Base-by-base conservation (phyloP, 805 yeast genomes). In the Pichia californica region DNA sequence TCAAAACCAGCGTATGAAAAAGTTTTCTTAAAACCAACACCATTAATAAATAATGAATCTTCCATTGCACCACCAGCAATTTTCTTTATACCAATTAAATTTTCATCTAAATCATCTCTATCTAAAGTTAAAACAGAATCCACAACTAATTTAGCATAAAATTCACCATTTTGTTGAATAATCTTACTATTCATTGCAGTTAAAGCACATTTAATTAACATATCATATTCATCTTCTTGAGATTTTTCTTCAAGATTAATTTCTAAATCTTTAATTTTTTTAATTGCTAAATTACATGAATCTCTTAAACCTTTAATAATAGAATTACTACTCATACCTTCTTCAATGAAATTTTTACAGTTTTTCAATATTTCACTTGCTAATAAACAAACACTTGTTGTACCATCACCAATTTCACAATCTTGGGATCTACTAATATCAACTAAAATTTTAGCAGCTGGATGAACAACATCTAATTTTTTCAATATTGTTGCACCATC, bases 1-100 rank as follows among this genome's bases (percentile, higher is more conserved):
- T 93, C 99, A 62, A 93, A 93, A 3, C 99, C 99, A 37, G 99
- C 99, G 57, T 93, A 93, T 21, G 97, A 83, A 58, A 93, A 93
- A 0, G 99, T 89, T 70, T 93, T 93, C 60, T 93, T 88, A 68
- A 93, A 93, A 3, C 97, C 99, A 48, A 93, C 98, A 60, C 99
- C 99, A 54, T 86, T 77, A 41, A 93, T 77, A 54, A 88, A 85
- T 49, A 79, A 59, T 10, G 97, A 84, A 57, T 93, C 98, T 61
- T 91, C 96, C 79, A 93, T 83, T 39, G 89, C 85, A 47, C 99
- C 99, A 55, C 99, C 99, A 10, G 96, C 78, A 43, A 93, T 85
- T 65, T 87, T 89, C 65, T 93, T 93, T 55, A 93, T 83, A 48
- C 99, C 99, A 62, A 93, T 89, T 61, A 91, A 69, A 48, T 79